Evolutionary conservation across 78 protist species (phyloP).

Genomic region (Andalucia godoyi): DNA sequence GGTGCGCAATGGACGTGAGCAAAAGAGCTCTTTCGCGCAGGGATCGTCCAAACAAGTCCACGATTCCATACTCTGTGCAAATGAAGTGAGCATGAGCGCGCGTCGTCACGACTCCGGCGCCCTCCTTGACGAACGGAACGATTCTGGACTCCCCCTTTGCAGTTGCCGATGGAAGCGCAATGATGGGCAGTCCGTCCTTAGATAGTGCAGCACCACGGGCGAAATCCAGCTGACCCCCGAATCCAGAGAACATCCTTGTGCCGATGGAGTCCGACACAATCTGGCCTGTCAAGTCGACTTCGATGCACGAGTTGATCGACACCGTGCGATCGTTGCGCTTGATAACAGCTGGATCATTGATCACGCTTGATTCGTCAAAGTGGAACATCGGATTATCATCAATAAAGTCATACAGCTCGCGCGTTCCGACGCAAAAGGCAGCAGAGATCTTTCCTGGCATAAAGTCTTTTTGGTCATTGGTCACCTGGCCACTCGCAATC

Average conservation of each 20-base stretch:
- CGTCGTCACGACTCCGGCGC: conserved; percentile 19
- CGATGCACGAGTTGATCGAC: conserved; percentile 36
- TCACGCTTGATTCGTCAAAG: background rate
- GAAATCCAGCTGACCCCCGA: conserved; percentile 39
- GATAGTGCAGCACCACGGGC: conserved; percentile 25
- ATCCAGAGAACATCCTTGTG: background rate
- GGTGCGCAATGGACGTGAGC: conserved; percentile 20
- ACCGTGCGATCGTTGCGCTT: background rate
- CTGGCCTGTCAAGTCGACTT: conserved; percentile 50
- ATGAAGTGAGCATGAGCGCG: conserved; percentile 12
- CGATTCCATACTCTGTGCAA: conserved; percentile 35
- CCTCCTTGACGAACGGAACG: background rate
- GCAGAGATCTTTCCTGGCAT: background rate
- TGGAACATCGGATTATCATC: conserved; percentile 15
- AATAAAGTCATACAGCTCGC: conserved; percentile 9
- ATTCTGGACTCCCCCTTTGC: background rate
- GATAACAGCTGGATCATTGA: conserved; percentile 21
- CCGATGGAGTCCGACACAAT: conserved; percentile 30
- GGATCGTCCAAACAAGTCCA: conserved; percentile 7
- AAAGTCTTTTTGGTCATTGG: conserved; percentile 3
- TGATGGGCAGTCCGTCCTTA: conserved; percentile 28
- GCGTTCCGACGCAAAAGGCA: conserved; percentile 12
- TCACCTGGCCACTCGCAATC: conserved; percentile 11
- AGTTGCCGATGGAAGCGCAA: conserved; percentile 27
- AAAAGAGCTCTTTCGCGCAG: conserved; percentile 5